Percentiles rank a stretch among this genome's conserved stretches.
Conservation (phyloP, 495 filamentous ascomycete species). For the Astrothelium macrocarpum region DNA sequence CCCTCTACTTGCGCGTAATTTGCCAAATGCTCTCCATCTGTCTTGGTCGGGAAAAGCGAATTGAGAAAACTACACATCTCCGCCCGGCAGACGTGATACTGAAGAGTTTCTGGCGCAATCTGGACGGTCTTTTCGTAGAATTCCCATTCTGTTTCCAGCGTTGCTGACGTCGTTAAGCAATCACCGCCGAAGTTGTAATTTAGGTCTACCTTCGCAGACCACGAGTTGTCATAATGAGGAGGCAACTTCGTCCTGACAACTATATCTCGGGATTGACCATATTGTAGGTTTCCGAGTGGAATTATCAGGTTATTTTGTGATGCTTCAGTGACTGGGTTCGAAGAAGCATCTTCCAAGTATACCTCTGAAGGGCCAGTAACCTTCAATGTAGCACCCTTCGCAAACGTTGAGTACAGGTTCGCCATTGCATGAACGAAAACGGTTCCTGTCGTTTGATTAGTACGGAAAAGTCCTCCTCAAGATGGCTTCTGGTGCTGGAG, state of each 20-base stretch:
- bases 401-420: conserved; percentile 10
- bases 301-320: neutral
- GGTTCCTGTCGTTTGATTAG: neutral
- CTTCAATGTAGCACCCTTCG: neutral
- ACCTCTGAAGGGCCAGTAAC: neutral
- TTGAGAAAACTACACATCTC: conserved; percentile 2
- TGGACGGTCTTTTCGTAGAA: neutral
- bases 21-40: neutral
- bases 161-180: neutral
- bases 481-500: neutral
- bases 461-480: neutral
- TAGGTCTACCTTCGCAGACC: neutral
- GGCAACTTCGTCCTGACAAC: neutral
- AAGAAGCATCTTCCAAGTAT: neutral
- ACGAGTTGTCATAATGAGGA: neutral
- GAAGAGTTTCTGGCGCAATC: neutral
- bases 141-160: neutral
- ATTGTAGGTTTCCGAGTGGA: conserved; percentile 6
- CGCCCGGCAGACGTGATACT: conserved; percentile 6
- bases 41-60: neutral
- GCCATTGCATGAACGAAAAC: conserved; percentile 13
- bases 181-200: neutral
- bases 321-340: neutral
- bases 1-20: neutral
- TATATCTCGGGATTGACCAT: conserved; percentile 10